A percentile compares a stretch with the other conserved stretches of the same genome.
phyloP scores from a whole-genome alignment of 768 basidiomycete species.

The Lanmaoa rubissima region DNA sequence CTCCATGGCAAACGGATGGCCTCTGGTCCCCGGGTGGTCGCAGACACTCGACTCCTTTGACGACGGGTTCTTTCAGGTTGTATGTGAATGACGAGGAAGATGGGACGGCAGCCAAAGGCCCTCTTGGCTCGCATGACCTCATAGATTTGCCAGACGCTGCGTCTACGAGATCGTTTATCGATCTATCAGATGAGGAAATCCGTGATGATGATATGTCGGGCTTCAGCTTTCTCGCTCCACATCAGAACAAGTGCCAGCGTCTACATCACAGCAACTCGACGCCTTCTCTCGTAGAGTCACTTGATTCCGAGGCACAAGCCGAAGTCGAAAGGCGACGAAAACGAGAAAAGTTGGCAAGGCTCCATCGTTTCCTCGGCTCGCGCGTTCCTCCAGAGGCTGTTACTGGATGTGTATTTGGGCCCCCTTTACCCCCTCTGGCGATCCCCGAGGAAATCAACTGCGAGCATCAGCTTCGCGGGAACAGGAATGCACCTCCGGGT shows the following conservation, averaged over 20 bases:
- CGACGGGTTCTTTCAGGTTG: constrained; percentile 43
- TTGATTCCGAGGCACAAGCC: constrained; percentile 50
- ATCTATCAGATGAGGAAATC: constrained; percentile 64
- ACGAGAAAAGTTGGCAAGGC: constrained; percentile 73
- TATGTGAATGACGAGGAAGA: constrained; percentile 14
- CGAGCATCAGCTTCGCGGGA: constrained; percentile 46
- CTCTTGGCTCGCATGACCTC: constrained; percentile 5
- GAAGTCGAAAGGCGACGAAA: constrained; percentile 67
- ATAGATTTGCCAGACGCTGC: constrained; percentile 16
- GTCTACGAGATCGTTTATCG: constrained; percentile 50
- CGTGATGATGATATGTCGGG: constrained; percentile 33
- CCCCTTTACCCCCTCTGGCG: constrained; percentile 33
- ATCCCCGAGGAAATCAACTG: constrained; percentile 28
- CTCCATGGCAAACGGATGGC: constrained; percentile 37
- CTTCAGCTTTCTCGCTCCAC: constrained; percentile 31
- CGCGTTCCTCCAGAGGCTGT: constrained; percentile 71
- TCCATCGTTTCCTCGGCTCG: constrained; percentile 85
- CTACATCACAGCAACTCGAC: constrained; percentile 39
- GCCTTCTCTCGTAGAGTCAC: constrained; percentile 47
- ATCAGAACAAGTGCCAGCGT: constrained; percentile 16
- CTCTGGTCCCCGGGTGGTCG: constrained; percentile 34
- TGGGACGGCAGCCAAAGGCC: neutral
- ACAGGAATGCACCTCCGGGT: constrained; percentile 48
- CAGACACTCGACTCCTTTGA: constrained; percentile 56
- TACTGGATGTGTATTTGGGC: constrained; percentile 42